Evolutionary conservation across 805 yeast species (phyloP).

Genomic region (Torulaspora microellipsoides): DNA sequence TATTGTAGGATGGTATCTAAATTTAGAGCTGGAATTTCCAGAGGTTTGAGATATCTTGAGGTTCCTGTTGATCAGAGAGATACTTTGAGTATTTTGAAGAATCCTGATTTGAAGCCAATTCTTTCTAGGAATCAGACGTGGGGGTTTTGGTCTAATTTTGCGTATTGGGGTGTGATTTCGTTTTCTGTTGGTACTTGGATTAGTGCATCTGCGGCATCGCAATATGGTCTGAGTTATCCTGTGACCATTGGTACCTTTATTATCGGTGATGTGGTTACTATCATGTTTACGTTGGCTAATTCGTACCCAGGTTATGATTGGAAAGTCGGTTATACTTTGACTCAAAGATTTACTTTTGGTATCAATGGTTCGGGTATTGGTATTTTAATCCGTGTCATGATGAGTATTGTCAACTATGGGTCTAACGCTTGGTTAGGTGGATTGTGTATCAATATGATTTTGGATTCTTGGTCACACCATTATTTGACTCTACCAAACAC

Average conservation of each 20-base stretch:
- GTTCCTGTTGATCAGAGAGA: slow-evolving; percentile 33
- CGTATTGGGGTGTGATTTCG: slow-evolving; percentile 44
- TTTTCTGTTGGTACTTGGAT: slow-evolving; percentile 45
- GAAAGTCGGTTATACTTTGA: slow-evolving; percentile 46
- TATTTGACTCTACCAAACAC: slow-evolving; percentile 36
- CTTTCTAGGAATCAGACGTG: slow-evolving; percentile 32
- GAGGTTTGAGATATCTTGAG: slow-evolving; percentile 23
- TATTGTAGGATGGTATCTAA: too few species aligned
- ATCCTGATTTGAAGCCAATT: slow-evolving; percentile 35
- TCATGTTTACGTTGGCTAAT: slow-evolving; percentile 42
- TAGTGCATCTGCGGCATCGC: slow-evolving; percentile 42
- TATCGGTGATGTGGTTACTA: slow-evolving; percentile 45
- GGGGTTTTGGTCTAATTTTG: slow-evolving; percentile 40
- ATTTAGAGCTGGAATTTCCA: slow-evolving; percentile 1
- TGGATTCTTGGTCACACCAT: slow-evolving; percentile 40
- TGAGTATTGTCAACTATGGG: slow-evolving; percentile 47
- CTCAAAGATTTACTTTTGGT: slow-evolving; percentile 46
- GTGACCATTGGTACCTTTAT: slow-evolving; percentile 44
- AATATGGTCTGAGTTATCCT: slow-evolving; percentile 43
- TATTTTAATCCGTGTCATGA: slow-evolving; percentile 38
- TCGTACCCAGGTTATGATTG: slow-evolving; percentile 46
- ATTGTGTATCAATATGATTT: slow-evolving; percentile 36
- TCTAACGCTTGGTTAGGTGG: slow-evolving; percentile 46
- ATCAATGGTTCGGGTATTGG: slow-evolving; percentile 43
- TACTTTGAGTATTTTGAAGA: slow-evolving; percentile 30